Evolutionary conservation across 176 grass and related monocot species (phyloP).

Genomic region (Bonia amplexicaulis): DNA sequence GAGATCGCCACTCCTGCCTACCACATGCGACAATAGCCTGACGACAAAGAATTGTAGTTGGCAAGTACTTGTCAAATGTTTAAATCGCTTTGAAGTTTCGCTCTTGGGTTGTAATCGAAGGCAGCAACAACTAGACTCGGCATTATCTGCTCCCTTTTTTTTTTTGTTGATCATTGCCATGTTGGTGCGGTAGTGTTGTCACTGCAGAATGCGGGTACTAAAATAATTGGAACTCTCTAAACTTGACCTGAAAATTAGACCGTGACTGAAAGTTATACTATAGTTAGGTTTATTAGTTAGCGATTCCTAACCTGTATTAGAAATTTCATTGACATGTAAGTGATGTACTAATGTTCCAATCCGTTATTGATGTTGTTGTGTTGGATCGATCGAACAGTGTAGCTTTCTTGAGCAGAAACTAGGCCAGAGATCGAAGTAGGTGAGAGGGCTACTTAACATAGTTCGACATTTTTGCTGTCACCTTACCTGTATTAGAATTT

Average conservation of each 20-base stretch:
- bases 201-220: neutral
- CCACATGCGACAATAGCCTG: constrained; percentile 7
- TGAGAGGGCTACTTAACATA: neutral
- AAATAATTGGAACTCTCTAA: neutral
- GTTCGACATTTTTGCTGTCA: neutral
- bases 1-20: constrained; percentile 17
- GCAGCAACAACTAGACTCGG: neutral
- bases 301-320: neutral
- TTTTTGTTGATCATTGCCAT: neutral
- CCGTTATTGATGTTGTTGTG: neutral
- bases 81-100: neutral
- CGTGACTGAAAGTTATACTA: neutral
- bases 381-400: neutral
- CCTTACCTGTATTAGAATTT: neutral
- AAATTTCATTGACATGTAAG: neutral
- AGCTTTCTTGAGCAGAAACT: neutral
- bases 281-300: neutral
- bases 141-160: neutral
- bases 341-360: neutral
- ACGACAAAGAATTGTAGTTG: neutral
- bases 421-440: neutral
- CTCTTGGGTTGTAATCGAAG: neutral
- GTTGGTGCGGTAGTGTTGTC: neutral
- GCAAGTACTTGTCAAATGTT: neutral
- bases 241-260: neutral